Evolutionary conservation across 345 rosid genomes (phyloP).

Genomic region (Erysimum cheiranthoides): DNA sequence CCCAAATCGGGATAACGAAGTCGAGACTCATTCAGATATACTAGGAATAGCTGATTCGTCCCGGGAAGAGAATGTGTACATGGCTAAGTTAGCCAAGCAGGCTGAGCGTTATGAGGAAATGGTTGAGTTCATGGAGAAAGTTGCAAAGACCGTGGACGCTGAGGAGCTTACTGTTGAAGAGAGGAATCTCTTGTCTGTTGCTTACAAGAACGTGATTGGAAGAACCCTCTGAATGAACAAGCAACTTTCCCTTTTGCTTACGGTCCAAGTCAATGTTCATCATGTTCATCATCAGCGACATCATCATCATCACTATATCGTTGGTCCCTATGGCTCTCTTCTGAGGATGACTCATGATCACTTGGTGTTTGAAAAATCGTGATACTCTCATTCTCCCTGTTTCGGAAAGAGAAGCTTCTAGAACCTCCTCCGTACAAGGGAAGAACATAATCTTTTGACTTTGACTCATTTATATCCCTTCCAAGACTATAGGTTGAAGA

Average conservation of each 20-base stretch:
- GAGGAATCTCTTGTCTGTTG: slow-evolving; percentile 70
- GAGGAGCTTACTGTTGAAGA: slow-evolving; percentile 97
- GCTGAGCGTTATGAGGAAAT: slow-evolving; percentile 98
- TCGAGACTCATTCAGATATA: no score
- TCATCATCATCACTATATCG: slow-evolving; percentile 15
- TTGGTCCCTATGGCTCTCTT: slow-evolving; percentile 42
- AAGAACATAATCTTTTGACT: slow-evolving; percentile 48
- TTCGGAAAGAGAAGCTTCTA: slow-evolving; percentile 60
- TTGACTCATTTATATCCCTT: slow-evolving; percentile 51
- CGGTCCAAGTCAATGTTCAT: slow-evolving; percentile 20
- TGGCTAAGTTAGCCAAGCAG: slow-evolving; percentile 98
- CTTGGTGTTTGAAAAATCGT: slow-evolving; percentile 53
- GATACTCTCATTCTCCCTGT: slow-evolving; percentile 52
- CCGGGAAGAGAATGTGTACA: slow-evolving; percentile 90
- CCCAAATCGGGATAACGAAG: no score
- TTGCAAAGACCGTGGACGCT: slow-evolving; percentile 76
- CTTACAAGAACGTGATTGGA: slow-evolving; percentile 30
- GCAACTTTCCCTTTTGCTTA: slow-evolving; percentile 34
- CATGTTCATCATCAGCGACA: slow-evolving; percentile 39
- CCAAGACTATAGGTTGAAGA: slow-evolving; percentile 85
- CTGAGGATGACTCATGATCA: slow-evolving; percentile 52
- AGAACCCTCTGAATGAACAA: slow-evolving; percentile 30
- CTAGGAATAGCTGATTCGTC: slow-evolving; percentile 73
- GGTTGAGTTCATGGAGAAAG: slow-evolving; percentile 99
- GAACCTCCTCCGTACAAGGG: slow-evolving; percentile 58